These are phyloP conservation scores for Neotropicomus parvogracilis DNA, from an alignment of 1,284 basidiomycete genomes.

Conservation along the genomic window DNA sequence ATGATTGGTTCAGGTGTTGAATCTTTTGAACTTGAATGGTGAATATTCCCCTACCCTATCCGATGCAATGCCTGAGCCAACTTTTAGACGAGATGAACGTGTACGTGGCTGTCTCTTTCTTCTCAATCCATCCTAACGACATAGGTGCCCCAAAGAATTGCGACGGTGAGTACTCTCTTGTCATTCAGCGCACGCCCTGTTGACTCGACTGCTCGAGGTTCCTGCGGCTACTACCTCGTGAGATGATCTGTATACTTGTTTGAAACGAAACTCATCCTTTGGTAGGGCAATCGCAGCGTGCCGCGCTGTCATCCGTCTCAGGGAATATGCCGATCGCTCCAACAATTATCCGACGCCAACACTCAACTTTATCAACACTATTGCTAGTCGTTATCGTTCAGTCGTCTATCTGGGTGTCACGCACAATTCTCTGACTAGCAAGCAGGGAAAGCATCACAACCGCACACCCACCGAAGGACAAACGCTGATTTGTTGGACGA, in stretches of 20 bases:
- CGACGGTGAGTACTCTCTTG: conserved; percentile 18
- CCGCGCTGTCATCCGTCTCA: conserved; percentile 58
- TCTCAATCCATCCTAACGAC: conserved; percentile 6
- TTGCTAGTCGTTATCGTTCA: conserved; percentile 23
- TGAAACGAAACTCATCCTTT: conserved; percentile 5
- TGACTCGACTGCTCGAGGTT: conserved; percentile 37
- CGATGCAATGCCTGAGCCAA: neutral
- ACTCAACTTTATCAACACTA: conserved; percentile 23
- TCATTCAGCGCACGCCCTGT: neutral
- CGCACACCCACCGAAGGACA: conserved; percentile 13
- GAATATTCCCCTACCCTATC: neutral
- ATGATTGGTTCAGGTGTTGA: conserved; percentile 21
- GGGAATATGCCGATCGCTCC: conserved; percentile 38
- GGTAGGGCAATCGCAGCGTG: conserved; percentile 47
- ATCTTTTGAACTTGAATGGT: conserved; percentile 28
- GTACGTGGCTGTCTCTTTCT: conserved; percentile 12
- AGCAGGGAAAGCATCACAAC: conserved; percentile 19
- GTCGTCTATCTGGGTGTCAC: neutral
- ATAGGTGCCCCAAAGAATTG: conserved; percentile 15
- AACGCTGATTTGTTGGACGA: conserved; percentile 20
- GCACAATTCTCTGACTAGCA: conserved; percentile 7
- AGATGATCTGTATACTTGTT: conserved; percentile 14
- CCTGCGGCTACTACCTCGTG: conserved; percentile 66
- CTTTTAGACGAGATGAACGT: conserved; percentile 27
- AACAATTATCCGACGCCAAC: conserved; percentile 15